Conservation (phyloP, 495 filamentous ascomycete genomes). For the Xylaria telfairii region DNA sequence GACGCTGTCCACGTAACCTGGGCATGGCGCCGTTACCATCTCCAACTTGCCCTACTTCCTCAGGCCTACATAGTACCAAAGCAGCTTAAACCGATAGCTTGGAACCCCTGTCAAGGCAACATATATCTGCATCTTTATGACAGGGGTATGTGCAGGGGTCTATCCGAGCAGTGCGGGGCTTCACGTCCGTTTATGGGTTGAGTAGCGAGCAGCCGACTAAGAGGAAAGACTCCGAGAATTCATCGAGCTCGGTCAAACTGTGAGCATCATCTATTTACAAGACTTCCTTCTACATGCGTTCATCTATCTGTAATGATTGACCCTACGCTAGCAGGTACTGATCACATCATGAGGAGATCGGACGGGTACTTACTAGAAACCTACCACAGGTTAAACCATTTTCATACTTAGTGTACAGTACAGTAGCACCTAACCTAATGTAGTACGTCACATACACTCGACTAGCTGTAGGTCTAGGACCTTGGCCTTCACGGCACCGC, state of each 20-base stretch:
- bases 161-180: neutral
- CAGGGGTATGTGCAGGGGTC: neutral
- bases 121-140: neutral
- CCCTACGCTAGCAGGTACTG: neutral
- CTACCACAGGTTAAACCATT: neutral
- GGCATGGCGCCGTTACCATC: neutral
- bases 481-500: neutral
- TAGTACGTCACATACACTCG: neutral
- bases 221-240: neutral
- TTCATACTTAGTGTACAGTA: neutral
- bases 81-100: slow-evolving; percentile 16
- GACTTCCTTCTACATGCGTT: neutral
- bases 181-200: neutral
- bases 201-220: neutral
- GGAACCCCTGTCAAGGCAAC: neutral
- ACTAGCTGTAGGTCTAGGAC: neutral
- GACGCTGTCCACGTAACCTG: neutral
- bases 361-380: neutral
- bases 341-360: neutral
- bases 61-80: no score
- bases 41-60: slow-evolving; percentile 10
- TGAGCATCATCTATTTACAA: neutral
- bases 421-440: slow-evolving; percentile 7
- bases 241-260: neutral
- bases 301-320: neutral